Evolutionary conservation across 2,329 filamentous ascomycete species (phyloP).

Genomic region (Calonectria naviculata): DNA sequence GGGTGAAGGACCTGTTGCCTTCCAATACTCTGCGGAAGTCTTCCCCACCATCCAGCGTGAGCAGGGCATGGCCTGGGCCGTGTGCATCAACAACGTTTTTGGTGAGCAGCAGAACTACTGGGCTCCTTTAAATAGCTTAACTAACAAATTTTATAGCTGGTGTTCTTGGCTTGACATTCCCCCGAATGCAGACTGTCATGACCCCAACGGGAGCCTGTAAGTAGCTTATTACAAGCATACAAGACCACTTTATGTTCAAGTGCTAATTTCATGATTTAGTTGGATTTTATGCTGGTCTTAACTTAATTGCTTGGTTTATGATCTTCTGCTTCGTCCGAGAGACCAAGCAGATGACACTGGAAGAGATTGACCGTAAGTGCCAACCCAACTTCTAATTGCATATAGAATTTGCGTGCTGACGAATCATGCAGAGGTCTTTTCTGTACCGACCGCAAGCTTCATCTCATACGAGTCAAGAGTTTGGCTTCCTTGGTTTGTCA

Average conservation of each 20-base stretch:
- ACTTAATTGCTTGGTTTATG: conserved; percentile 54
- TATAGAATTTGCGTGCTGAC: background rate
- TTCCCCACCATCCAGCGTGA: conserved; percentile 52
- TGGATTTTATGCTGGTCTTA: conserved; percentile 57
- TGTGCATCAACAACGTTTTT: conserved; percentile 49
- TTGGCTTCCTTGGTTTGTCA: conserved; percentile 51
- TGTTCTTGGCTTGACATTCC: conserved; percentile 45
- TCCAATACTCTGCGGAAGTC: conserved; percentile 52
- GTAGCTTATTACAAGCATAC: background rate
- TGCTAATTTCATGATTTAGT: conserved; percentile 36
- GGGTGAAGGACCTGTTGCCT: conserved; percentile 50
- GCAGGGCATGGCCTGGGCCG: conserved; percentile 52
- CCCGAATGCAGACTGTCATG: conserved; percentile 46
- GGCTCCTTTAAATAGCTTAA: too few relatives aligned
- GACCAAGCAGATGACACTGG: conserved; percentile 58
- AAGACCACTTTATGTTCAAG: rapidly evolving
- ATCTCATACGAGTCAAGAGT: conserved; percentile 46
- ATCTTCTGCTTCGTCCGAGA: conserved; percentile 60
- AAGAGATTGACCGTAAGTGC: conserved; percentile 45
- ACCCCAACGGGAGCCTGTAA: conserved; percentile 45
- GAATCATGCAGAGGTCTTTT: conserved; percentile 19
- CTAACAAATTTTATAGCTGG: conserved; percentile 36
- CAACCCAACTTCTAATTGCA: too few relatives aligned
- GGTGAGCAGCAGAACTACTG: too few relatives aligned
- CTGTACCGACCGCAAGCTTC: conserved; percentile 36